Evolutionary conservation across 108 stramenopile genomes (phyloP).

Genomic region (Nannochloropsis salina): DNA sequence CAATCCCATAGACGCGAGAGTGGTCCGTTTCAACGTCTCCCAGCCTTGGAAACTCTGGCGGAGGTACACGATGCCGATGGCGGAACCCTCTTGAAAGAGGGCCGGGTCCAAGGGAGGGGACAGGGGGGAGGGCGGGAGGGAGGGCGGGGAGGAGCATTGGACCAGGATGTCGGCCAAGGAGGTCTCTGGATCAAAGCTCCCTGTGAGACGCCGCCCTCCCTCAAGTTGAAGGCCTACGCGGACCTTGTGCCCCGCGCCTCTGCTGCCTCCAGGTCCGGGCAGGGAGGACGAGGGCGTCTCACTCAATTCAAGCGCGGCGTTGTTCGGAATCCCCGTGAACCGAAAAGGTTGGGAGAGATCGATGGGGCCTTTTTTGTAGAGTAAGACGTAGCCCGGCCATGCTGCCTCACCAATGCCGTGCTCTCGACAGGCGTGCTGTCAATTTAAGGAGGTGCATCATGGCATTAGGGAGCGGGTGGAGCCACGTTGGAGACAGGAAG

Average conservation of each 20-base stretch:
- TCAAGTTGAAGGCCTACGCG: background rate
- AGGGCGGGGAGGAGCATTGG: background rate
- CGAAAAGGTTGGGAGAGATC: background rate
- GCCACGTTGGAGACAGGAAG: too few species aligned
- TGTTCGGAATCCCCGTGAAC: background rate
- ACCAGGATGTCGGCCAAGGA: background rate
- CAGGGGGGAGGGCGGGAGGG: too few species aligned
- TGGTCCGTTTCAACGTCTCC: background rate
- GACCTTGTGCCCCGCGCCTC: background rate
- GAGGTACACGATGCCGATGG: background rate
- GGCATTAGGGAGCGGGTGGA: too few species aligned
- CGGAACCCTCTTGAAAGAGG: background rate
- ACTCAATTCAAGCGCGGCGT: slow-evolving; percentile 3
- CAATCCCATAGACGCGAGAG: background rate
- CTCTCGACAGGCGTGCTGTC: background rate
- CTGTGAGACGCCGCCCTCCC: background rate
- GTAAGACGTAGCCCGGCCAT: background rate
- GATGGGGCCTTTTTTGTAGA: background rate
- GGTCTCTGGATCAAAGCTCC: background rate
- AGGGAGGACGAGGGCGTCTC: background rate
- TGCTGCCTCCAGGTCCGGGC: background rate
- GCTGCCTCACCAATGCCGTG: background rate
- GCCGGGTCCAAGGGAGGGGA: too few species aligned
- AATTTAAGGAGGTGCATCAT: too few species aligned
- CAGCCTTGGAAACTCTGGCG: slow-evolving; percentile 7